Evolutionary conservation across 805 yeast genomes (phyloP).

Genomic region (Metschnikowia sp.): DNA sequence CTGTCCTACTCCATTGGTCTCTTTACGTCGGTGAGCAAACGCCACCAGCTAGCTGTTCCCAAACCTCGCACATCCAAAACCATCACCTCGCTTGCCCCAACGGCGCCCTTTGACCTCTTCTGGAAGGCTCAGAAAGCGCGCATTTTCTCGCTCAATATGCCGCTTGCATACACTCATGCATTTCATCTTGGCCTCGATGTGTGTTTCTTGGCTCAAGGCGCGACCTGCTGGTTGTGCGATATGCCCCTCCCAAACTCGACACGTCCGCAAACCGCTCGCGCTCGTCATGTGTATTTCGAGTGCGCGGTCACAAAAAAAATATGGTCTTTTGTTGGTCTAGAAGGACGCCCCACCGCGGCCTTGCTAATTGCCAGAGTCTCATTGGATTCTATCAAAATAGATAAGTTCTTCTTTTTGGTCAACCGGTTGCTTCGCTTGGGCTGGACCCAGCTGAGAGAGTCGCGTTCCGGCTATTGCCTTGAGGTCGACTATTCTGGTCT

Average conservation of each 20-base stretch:
- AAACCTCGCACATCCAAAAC: not conserved
- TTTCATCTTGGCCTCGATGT: not conserved
- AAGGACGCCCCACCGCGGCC: not conserved
- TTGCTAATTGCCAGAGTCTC: not conserved
- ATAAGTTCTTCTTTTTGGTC: not conserved
- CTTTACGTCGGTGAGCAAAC: not conserved
- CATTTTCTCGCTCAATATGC: not conserved
- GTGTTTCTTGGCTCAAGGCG: not conserved
- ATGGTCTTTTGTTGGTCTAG: not conserved
- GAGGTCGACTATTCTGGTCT: no score
- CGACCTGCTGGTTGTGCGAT: not conserved
- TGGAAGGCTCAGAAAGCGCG: not conserved
- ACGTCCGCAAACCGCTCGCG: not conserved
- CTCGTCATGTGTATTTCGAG: not conserved
- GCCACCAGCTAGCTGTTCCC: not conserved
- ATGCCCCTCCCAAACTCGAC: not conserved
- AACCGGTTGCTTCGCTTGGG: not conserved
- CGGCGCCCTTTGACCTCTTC: not conserved
- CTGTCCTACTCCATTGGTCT: not conserved
- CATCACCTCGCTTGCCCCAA: not conserved
- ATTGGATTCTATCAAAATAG: not conserved
- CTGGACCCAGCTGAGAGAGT: no score
- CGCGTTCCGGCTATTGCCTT: no score
- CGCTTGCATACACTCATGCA: not conserved
- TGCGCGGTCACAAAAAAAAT: not conserved